Evolutionary conservation across 1,284 basidiomycete genomes (phyloP).

Genomic region (Ustilago bromivora): DNA sequence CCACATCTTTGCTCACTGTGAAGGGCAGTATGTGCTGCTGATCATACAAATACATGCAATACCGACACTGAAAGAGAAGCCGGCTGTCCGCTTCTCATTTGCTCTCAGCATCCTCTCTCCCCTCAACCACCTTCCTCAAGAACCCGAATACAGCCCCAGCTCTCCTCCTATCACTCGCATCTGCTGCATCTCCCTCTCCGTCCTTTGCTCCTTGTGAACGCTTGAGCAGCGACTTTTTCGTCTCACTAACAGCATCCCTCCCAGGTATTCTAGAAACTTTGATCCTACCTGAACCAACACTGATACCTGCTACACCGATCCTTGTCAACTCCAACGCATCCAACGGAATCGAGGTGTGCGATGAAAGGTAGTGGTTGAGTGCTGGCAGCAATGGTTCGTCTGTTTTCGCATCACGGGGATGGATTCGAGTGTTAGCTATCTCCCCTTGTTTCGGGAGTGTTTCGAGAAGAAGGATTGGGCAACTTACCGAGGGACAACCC

Average conservation of each 20-base stretch:
- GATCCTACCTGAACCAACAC: constrained; percentile 42
- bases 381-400: constrained; percentile 45
- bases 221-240: constrained; percentile 24
- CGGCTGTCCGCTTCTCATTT: background rate
- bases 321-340: constrained; percentile 38
- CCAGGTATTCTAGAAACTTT: constrained; percentile 36
- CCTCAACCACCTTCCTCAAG: constrained; percentile 36
- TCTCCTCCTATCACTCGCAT: constrained; percentile 35
- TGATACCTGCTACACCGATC: constrained; percentile 49
- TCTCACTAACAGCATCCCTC: constrained; percentile 10
- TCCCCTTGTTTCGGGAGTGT: background rate
- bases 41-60: constrained; percentile 10
- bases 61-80: background rate
- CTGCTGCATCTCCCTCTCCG: constrained; percentile 13
- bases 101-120: constrained; percentile 15
- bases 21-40: background rate
- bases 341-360: constrained; percentile 49
- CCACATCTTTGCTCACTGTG: background rate
- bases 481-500: constrained; percentile 22
- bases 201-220: constrained; percentile 1
- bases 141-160: constrained; percentile 41
- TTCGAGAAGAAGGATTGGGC: background rate
- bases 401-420: background rate
- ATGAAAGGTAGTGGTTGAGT: constrained; percentile 44
- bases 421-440: background rate